Base-by-base conservation (phyloP, 768 basidiomycete species). In the Symmetrospora coprosmae region DNA sequence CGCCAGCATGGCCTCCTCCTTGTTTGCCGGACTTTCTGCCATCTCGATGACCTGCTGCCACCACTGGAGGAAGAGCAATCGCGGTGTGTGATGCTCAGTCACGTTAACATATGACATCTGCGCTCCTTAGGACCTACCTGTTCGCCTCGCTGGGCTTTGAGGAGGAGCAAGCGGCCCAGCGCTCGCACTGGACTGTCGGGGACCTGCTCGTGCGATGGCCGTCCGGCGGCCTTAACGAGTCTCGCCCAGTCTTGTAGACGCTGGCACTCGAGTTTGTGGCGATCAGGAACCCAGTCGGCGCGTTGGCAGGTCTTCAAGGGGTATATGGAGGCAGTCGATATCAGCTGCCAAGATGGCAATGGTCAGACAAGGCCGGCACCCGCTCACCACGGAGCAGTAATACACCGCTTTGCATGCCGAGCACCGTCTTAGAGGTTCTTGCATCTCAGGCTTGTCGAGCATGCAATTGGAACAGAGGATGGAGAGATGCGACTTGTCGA, bases 321-420 rank as follows among this genome's bases (percentile, higher is more conserved):
- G 28, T 30, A 13, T 16, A 16, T 14, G n/a, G 23, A 34, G 35
- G 4, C 48, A 31, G 14, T 16, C 43, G 27, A 13, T 14, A 35
- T 30, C 33, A 17, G 27, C 43, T 38, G 2, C 38, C 13, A 11
- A 4, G 8, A 25, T 56, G 5, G 27, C 25, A 23, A 21, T 28
- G 16, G 4, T 8, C 91, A 73, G 0, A 86, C 82, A 4, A 63
- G 60, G 68, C 92, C 96, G 76, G 38, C 73, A 80, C 74, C n/a
- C n/a, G n/a, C n/a, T 88, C 86, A 67, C 87, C 89, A 75, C 64
- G 53, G 82, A 78, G 69, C 92, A 96, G 67, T 96, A 97, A 67
- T 79, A 77, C 0, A 86, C 69, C 0, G 74, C 72, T 48, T 78
- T 79, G 70, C 92, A 97, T 4, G 75, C 76, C 0, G 83, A 80